Conservation (phyloP, 495 filamentous ascomycete genomes). For the Tricharina praecox region DNA sequence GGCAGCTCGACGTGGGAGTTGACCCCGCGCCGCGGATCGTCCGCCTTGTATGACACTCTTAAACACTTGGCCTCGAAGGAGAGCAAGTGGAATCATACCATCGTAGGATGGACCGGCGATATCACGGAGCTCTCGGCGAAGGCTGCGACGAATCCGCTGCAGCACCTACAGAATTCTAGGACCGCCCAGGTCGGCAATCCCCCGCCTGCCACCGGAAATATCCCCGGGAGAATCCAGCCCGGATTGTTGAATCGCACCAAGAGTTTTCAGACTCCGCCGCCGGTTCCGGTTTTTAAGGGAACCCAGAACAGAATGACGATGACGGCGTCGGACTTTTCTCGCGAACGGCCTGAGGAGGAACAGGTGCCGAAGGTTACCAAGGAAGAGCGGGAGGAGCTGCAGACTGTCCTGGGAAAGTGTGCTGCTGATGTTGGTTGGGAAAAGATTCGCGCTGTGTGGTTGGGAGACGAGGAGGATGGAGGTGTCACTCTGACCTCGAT, state of each 20-base stretch:
- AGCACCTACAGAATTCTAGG: conserved; percentile 7
- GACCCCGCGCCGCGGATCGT: conserved; percentile 60
- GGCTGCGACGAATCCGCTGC: neutral
- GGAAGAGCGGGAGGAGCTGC: conserved; percentile 50
- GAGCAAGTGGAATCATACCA: conserved; percentile 64
- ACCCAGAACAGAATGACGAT: conserved; percentile 23
- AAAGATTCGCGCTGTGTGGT: conserved; percentile 68
- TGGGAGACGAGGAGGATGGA: conserved; percentile 54
- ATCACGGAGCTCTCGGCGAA: conserved; percentile 38
- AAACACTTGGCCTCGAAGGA: conserved; percentile 61
- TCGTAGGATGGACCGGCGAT: conserved; percentile 88
- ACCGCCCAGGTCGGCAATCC: conserved; percentile 26
- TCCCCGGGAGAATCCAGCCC: conserved; percentile 20
- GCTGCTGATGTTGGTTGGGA: conserved; percentile 33
- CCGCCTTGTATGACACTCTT: conserved; percentile 77
- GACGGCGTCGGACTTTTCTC: conserved; percentile 36
- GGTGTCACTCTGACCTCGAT: conserved; percentile 57
- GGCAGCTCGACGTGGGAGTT: conserved; percentile 39
- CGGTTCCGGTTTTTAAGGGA: conserved; percentile 18
- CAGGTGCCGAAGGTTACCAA: conserved; percentile 49
- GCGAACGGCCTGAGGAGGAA: conserved; percentile 37
- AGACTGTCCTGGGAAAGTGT: conserved; percentile 49
- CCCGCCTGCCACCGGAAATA: conserved; percentile 29
- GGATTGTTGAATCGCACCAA: conserved; percentile 31
- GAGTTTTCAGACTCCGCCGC: conserved; percentile 21